Percentiles rank a stretch among this genome's conserved stretches.
Conservation (phyloP, 129 eudicot genomes). For the carrot (Daucus carota) region DH1_v3.0 NC_030382.2:51510001-51510500, state of each 20-base stretch:
- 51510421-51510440: neutral
- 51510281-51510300: neutral
- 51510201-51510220: neutral
- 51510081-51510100: slow-evolving; percentile 83
- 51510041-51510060: slow-evolving; percentile 94
- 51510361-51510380: neutral
- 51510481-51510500: neutral
- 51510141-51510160: slow-evolving; percentile 35
- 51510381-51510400: neutral
- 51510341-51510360: neutral
- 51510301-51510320: neutral
- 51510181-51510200: neutral
- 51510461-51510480: neutral
- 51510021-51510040: slow-evolving; percentile 96
- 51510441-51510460: neutral
- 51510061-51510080: slow-evolving; percentile 86
- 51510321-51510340: neutral
- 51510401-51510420: neutral
- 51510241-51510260: neutral
- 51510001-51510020: slow-evolving; percentile 35
- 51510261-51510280: neutral
- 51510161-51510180: neutral
- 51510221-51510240: neutral
- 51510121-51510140: slow-evolving; percentile 90
- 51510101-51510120: slow-evolving; percentile 92